These are phyloP conservation scores for Cryptosporidium sp. DNA, from an alignment of 169 alveolate species.

Conservation along the genomic window DNA sequence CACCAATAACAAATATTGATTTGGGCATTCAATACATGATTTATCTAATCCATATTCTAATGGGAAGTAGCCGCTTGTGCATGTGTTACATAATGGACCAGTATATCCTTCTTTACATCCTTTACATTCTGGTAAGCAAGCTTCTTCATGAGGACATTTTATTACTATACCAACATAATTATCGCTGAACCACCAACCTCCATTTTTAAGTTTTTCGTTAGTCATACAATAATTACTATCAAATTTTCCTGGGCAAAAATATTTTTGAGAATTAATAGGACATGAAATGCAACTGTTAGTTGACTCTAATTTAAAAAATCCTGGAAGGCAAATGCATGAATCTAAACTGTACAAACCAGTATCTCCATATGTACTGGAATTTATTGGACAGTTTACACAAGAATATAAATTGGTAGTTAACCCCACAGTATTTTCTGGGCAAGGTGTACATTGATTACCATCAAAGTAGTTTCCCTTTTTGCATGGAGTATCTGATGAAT, in stretches of 20 bases:
- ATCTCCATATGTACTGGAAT: constrained; percentile 30
- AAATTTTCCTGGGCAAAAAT: constrained; percentile 51
- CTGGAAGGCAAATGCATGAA: constrained; percentile 13
- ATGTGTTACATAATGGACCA: constrained; percentile 63
- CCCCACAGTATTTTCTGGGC: constrained; percentile 67
- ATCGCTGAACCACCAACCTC: constrained; percentile 61
- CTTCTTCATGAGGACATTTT: constrained; percentile 43
- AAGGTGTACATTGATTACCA: constrained; percentile 19
- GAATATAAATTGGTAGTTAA: constrained; percentile 14
- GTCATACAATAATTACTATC: background rate
- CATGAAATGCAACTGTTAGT: constrained; percentile 28
- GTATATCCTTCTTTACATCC: constrained; percentile 41
- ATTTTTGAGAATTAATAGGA: background rate
- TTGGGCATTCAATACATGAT: constrained; percentile 42
- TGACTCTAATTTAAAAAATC: constrained; percentile 45
- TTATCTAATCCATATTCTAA: constrained; percentile 28
- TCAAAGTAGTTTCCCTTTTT: constrained; percentile 24
- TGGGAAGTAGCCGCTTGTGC: constrained; percentile 24
- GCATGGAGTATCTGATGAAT: constrained; percentile 5
- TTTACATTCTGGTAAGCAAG: constrained; percentile 37
- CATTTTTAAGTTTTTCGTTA: constrained; percentile 7
- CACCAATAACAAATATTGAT: background rate
- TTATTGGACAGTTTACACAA: constrained; percentile 31
- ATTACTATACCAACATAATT: constrained; percentile 17
- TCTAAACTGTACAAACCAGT: background rate